phyloP scores from a whole-genome alignment of 2,329 filamentous ascomycete species.

The Cytospora chrysosperma region DNA sequence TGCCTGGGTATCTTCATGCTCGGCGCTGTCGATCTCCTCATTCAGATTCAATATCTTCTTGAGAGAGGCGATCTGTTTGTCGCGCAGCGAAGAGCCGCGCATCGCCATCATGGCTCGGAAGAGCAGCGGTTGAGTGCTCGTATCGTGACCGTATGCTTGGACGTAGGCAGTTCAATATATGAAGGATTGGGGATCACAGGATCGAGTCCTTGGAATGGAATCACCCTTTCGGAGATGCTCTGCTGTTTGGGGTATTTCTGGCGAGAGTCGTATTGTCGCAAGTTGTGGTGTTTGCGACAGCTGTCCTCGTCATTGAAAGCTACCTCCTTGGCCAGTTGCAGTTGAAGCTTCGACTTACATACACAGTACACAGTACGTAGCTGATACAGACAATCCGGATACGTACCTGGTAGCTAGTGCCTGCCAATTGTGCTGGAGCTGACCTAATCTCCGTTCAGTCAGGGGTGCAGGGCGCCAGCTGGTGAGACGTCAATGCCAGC shows the following conservation, averaged over 20 bases:
- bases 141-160: conserved; percentile 11
- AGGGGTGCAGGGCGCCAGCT: conserved; percentile 6
- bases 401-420: not conserved
- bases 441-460: conserved; percentile 8
- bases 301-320: conserved; percentile 9
- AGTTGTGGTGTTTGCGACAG: conserved; percentile 14
- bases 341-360: conserved; percentile 14
- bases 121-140: conserved; percentile 11
- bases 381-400: not conserved
- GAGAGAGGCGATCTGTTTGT: conserved; percentile 74
- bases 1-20: conserved; percentile 61
- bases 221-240: not conserved
- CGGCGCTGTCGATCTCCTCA: conserved; percentile 61
- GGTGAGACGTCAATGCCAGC: not conserved
- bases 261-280: conserved; percentile 1
- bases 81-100: conserved; percentile 47
- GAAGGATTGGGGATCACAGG: not conserved
- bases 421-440: not conserved
- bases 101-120: conserved; percentile 41
- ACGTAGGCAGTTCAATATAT: conserved; percentile 19
- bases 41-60: conserved; percentile 97
- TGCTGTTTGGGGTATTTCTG: not conserved
- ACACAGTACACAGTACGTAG: conserved; percentile 14
- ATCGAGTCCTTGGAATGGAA: not conserved
- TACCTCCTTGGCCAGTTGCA: not conserved